Base-by-base conservation (phyloP, 495 filamentous ascomycete species). In the Talaromyces thailandensis region DNA sequence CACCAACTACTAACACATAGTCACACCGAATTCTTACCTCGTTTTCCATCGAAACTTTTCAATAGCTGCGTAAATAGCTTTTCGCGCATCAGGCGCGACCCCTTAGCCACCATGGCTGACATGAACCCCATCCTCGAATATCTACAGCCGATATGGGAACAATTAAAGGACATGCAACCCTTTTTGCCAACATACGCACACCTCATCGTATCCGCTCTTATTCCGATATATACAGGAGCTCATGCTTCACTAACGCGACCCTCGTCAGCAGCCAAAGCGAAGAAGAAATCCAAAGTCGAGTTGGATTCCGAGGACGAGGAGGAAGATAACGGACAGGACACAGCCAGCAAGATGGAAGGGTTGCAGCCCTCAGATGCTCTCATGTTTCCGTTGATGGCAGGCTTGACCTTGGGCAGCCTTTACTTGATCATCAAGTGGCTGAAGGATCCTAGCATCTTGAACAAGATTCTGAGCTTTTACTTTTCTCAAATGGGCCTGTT, bases 341-440 rank as follows among this genome's bases (percentile, higher is more conserved):
- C 69, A 21, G 64, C 69, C 24, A 77, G 83, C 61, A 83, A 82
- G 58, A 84, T 90, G 73, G 92, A 96, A 64, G 90, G 89, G 1
- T 73, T 98, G 32, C 76, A 79, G 21, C 88, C 91, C 3, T 87
- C 83, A 0, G 94, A 98, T 75, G 94, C 92, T 32, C 79, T 98
- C 65, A 77, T 94, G 72, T 88, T 97, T 57, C 94, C 94, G 7
- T 65, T 97, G n/a, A 74, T 89, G 35, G 93, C 92, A 8, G 94
- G 87, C 5, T 63, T 75, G 2, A 84, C 87, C 0, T 83, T 98
- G 9, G 79, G 86, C 29, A 87, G 85, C 0, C 79, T 98, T 12
- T 98, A 97, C 74, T 84, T 93, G 67, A 79, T 96, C 58, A 91
- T 98, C 70, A 91, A 95, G 67, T 95, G 87, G 82, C 80, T 96